Evolutionary conservation across 2,329 filamentous ascomycete genomes (phyloP), one percentile per base, ranked within the genome.

Genomic region (Cyphellophora attinorum): DNA sequence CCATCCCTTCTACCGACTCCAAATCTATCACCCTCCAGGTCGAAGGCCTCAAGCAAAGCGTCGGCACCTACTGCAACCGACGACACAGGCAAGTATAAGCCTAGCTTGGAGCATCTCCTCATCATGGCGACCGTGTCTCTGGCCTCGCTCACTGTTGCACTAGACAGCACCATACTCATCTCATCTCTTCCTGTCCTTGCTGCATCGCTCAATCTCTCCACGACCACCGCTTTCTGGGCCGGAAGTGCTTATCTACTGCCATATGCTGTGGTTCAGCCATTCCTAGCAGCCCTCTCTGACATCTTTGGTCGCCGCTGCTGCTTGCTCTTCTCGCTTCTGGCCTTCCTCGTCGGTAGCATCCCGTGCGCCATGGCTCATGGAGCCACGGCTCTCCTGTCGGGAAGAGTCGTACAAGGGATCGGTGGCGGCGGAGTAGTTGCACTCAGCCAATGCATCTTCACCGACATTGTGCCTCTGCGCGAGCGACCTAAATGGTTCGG

Each of bases 111-210:
- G n/a, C n/a, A n/a, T n/a, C 17, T 35, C 11, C 23, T 38, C 19
- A 38, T 49, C 31, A 47, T 49, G 45, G 29, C 43, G 15, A 46
- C 45, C 8, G 51, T 69, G 17, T 54, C 59, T 15, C 42, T 67
- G 18, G 50, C 67, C 27, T 61, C 64, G 5, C 57, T 68, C 45
- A 63, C 68, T 55, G 67, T 70, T 27, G 59, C 62, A 3, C 58
- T 70, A 25, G 64, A 71, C 45, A 59, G 62, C 8, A 67, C 65
- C 0, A 60, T 69, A 19, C 49, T 70, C 27, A 63, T 66, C 5
- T 55, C 65, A 5, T 53, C 61, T 1, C 42, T 70, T 23, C 61
- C 67, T 11, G 56, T 49, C 11, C 57, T 61, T 18, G 48, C 56
- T 3, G 25, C 48, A 34, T 47, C 51, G 2, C 40, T 62, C 3